A percentile compares a stretch with the other conserved stretches of the same genome.
Evolutionary conservation across 306 rosid genomes (phyloP).

Genomic region (Canavalia gladiata): DNA sequence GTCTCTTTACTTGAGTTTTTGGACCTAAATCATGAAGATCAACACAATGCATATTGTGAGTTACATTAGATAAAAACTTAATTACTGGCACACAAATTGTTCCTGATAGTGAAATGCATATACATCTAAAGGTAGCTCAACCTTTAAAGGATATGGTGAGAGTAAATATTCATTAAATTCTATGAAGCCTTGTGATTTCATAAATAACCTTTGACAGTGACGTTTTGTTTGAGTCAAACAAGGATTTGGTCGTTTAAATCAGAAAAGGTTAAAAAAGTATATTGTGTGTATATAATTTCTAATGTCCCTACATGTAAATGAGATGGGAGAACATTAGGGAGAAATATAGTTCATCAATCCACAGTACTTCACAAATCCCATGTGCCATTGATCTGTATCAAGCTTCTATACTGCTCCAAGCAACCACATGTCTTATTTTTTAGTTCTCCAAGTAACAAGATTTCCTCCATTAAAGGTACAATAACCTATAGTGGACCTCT

Average conservation of each 20-base stretch:
- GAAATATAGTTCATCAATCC: not conserved
- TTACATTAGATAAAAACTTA: constrained; percentile 18
- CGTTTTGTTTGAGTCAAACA: constrained; percentile 17
- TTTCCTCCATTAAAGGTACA: not conserved
- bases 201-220: not conserved
- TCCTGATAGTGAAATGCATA: constrained; percentile 18
- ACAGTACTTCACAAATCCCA: not conserved
- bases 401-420: not conserved
- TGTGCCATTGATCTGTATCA: not conserved
- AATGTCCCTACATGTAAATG: not conserved
- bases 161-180: constrained; percentile 12
- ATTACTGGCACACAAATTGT: constrained; percentile 14
- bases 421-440: not conserved
- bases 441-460: not conserved
- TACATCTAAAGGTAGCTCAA: not conserved
- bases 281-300: not conserved
- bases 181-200: not conserved
- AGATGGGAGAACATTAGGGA: not conserved
- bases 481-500: not conserved
- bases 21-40: constrained; percentile 32
- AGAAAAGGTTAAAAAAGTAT: constrained; percentile 4
- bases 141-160: constrained; percentile 1
- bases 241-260: constrained; percentile 1
- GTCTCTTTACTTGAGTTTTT: constrained; percentile 33
- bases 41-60: constrained; percentile 13